These are phyloP conservation scores for Gossypium schwendimanii DNA, from an alignment of 441 rosid genomes.

Conservation along the genomic window DNA sequence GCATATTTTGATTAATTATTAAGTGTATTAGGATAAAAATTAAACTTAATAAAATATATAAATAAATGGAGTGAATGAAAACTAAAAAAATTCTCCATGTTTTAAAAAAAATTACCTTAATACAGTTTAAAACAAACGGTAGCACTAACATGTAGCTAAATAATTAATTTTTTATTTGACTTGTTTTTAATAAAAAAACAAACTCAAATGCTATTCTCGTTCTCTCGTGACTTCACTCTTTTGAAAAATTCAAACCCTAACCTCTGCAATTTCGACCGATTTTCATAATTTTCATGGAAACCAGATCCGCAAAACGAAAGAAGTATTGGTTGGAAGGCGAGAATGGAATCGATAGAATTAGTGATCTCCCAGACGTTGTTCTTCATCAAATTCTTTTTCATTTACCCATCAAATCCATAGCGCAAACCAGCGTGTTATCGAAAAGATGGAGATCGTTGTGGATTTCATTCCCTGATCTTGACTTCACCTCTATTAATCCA, in stretches of 20 bases:
- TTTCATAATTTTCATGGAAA: conserved; percentile 41
- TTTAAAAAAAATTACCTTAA: background rate
- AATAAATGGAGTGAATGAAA: background rate
- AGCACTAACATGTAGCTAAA: background rate
- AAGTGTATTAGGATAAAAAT: no score
- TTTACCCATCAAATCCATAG: conserved; percentile 55
- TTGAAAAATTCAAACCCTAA: conserved; percentile 50
- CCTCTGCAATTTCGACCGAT: background rate
- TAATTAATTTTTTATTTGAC: background rate
- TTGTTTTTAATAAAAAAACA: conserved; percentile 25
- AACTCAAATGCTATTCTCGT: conserved; percentile 36
- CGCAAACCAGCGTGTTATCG: conserved; percentile 46
- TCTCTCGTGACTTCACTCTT: conserved; percentile 22
- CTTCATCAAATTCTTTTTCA: conserved; percentile 53
- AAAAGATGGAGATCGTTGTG: conserved; percentile 64
- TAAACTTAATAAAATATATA: no score
- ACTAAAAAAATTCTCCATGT: no score
- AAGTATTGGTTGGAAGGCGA: conserved; percentile 24
- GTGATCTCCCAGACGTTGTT: conserved; percentile 57
- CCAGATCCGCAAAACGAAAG: conserved; percentile 59
- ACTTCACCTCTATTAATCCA: conserved; percentile 48
- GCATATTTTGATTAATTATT: no score
- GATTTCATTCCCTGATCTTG: conserved; percentile 79
- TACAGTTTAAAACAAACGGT: background rate
- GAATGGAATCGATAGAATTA: conserved; percentile 39